These are phyloP conservation scores for Croton setiger DNA, from an alignment of 441 rosid species.

Conservation along the genomic window DNA sequence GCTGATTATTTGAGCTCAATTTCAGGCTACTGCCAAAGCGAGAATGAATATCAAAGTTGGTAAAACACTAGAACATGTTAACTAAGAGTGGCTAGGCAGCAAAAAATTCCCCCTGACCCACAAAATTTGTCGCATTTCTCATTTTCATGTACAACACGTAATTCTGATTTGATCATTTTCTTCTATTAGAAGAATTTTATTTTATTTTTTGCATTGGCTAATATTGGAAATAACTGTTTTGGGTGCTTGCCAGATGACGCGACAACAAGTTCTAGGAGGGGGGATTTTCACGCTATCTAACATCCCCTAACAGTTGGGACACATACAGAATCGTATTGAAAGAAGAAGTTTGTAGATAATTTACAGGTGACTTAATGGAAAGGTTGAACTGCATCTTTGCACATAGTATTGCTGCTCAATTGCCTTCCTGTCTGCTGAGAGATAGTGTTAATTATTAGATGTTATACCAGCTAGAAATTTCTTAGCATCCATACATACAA, in stretches of 20 bases:
- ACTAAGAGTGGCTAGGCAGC: not conserved
- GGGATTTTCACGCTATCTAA: conserved; percentile 27
- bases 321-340: not conserved
- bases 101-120: too few relatives aligned
- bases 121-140: too few relatives aligned
- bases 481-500: not conserved
- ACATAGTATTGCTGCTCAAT: not conserved
- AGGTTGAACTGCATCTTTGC: conserved; percentile 11
- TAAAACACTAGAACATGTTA: not conserved
- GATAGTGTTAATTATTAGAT: not conserved
- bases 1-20: not conserved
- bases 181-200: not conserved
- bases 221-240: not conserved
- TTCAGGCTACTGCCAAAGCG: not conserved
- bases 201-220: not conserved
- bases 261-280: conserved; percentile 32
- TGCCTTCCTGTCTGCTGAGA: not conserved
- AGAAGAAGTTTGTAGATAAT: conserved; percentile 25
- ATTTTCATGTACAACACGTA: not conserved
- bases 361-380: conserved; percentile 23
- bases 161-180: not conserved
- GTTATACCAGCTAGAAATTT: not conserved
- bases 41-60: not conserved
- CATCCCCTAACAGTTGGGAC: not conserved
- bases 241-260: conserved; percentile 42